phyloP scores from a whole-genome alignment of 352 stramenopile genomes.

The Thalassiosira ordinaria region DNA sequence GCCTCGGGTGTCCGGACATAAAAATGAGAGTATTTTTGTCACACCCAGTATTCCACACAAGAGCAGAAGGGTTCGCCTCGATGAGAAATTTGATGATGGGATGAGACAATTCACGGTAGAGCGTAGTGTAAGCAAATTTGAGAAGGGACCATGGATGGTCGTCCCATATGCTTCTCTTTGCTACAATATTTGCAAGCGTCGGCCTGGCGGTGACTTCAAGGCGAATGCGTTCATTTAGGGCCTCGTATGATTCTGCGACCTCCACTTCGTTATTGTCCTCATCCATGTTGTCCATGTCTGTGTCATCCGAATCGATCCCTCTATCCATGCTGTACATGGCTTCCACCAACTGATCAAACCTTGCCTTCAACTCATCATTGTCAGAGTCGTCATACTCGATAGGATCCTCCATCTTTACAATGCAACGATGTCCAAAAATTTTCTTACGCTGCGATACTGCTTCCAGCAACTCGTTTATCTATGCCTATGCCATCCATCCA shows the following conservation, averaged over 20 bases:
- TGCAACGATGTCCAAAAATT: too few relatives aligned
- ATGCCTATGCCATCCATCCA: too few relatives aligned
- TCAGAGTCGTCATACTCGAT: too few relatives aligned
- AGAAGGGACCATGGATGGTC: not conserved
- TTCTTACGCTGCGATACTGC: too few relatives aligned
- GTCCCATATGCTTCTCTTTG: too few relatives aligned
- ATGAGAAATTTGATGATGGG: slow-evolving; percentile 7
- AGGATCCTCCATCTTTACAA: too few relatives aligned
- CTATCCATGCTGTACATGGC: too few relatives aligned
- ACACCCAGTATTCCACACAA: not conserved
- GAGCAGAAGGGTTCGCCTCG: slow-evolving; percentile 8
- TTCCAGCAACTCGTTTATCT: too few relatives aligned
- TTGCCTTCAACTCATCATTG: not conserved
- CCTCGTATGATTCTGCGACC: not conserved
- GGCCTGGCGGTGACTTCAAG: not conserved
- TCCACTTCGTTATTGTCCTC: not conserved
- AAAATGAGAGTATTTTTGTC: not conserved
- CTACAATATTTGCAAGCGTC: not conserved
- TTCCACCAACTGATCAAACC: not conserved
- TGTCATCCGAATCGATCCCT: too few relatives aligned
- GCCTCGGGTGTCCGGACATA: not conserved
- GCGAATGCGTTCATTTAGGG: not conserved
- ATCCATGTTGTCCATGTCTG: not conserved
- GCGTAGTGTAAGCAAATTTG: not conserved
- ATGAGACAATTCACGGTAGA: not conserved